These are phyloP conservation scores for Parathielavia hyrcaniae DNA, from an alignment of 495 filamentous ascomycete genomes.

Conservation along the genomic window DNA sequence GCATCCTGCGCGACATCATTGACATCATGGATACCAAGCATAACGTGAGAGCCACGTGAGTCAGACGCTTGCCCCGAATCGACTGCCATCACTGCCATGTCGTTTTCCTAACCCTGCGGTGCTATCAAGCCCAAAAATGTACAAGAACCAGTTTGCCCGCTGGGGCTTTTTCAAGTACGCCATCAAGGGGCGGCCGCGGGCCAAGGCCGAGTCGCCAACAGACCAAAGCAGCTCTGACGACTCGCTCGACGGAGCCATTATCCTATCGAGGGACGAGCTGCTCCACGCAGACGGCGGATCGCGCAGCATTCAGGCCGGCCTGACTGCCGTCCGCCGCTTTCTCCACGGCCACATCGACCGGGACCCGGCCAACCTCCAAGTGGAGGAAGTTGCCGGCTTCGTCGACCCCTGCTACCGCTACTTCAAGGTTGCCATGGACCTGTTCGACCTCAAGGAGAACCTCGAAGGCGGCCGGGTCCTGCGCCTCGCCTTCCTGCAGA, in stretches of 20 bases:
- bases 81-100: no score
- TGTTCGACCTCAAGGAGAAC: slow-evolving; percentile 27
- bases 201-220: slow-evolving; percentile 12
- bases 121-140: slow-evolving; percentile 31
- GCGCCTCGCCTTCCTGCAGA: slow-evolving; percentile 29
- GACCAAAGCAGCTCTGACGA: slow-evolving; percentile 4
- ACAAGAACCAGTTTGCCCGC: slow-evolving; percentile 32
- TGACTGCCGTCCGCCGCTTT: slow-evolving; percentile 27
- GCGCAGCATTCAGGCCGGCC: slow-evolving; percentile 22
- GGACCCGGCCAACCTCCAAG: slow-evolving; percentile 18
- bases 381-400: slow-evolving; percentile 23
- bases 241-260: slow-evolving; percentile 9
- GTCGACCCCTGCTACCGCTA: slow-evolving; percentile 30
- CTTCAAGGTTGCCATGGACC: slow-evolving; percentile 30
- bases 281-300: slow-evolving; percentile 19
- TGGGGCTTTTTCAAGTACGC: slow-evolving; percentile 34
- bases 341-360: slow-evolving; percentile 24
- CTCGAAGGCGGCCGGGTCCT: slow-evolving; percentile 25
- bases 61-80: slow-evolving; percentile 5
- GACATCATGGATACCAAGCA: slow-evolving; percentile 27
- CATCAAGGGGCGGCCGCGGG: slow-evolving; percentile 23
- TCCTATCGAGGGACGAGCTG: slow-evolving; percentile 9
- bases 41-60: slow-evolving; percentile 31
- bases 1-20: slow-evolving; percentile 32
- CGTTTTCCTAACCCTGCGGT: not conserved